Percentiles rank a stretch among this genome's conserved stretches.
These are phyloP conservation scores for Penicillium egyptiacum DNA, from an alignment of 495 filamentous ascomycete genomes.

Conservation along the genomic window DNA sequence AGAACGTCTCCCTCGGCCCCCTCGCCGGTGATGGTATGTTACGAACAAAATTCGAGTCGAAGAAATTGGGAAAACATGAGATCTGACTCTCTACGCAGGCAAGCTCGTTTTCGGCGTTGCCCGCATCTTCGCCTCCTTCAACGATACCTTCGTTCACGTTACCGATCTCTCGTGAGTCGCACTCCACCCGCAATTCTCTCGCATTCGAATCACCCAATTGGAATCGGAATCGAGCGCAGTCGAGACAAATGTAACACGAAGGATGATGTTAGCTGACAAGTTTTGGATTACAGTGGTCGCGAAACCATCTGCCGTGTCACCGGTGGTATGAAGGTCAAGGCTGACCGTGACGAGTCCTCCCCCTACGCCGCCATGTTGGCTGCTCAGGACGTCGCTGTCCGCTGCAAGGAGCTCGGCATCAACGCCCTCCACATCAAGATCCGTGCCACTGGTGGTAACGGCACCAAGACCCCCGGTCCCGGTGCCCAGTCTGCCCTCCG, in stretches of 20 bases:
- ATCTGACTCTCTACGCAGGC: slow-evolving; percentile 50
- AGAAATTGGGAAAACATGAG: background rate
- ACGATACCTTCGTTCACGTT: slow-evolving; percentile 98
- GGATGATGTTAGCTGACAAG: slow-evolving; percentile 55
- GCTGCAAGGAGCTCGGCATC: slow-evolving; percentile 99
- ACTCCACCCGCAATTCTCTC: slow-evolving; percentile 4
- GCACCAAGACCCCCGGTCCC: slow-evolving; percentile 98
- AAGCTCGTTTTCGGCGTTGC: slow-evolving; percentile 99
- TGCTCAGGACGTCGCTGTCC: slow-evolving; percentile 85
- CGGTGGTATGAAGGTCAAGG: slow-evolving; percentile 99
- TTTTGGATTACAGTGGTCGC: slow-evolving; percentile 81
- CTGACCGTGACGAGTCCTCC: slow-evolving; percentile 98
- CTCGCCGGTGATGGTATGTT: slow-evolving; percentile 82
- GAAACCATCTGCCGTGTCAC: slow-evolving; percentile 99
- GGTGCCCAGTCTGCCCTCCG: slow-evolving; percentile 99
- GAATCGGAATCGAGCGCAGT: slow-evolving; percentile 2
- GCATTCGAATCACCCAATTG: slow-evolving; percentile 8
- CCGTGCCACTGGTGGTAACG: slow-evolving; percentile 97
- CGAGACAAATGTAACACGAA: background rate
- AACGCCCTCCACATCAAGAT: slow-evolving; percentile 99
- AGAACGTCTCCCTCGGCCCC: slow-evolving; percentile 98
- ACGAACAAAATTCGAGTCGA: slow-evolving; percentile 4
- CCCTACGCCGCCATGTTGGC: slow-evolving; percentile 99
- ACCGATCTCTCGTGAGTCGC: slow-evolving; percentile 92
- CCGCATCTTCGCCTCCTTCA: slow-evolving; percentile 99